Percentiles rank a stretch among this genome's conserved stretches.
Evolutionary conservation across 768 basidiomycete species (phyloP).

Genomic region (Tylopilus vinaceipallidus): DNA sequence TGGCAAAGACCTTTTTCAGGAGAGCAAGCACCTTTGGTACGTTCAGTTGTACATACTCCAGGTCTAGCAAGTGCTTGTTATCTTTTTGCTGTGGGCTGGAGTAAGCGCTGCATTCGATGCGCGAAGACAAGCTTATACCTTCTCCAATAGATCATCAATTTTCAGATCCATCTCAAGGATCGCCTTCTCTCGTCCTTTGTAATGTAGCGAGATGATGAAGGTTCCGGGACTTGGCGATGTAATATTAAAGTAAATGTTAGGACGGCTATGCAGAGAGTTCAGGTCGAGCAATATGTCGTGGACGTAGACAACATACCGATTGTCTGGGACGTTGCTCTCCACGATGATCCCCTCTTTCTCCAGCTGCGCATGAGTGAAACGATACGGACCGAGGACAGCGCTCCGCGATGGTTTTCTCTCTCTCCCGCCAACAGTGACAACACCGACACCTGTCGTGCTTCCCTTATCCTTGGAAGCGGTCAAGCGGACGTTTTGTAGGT

Average conservation of each 20-base stretch:
- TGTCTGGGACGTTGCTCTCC: conserved; percentile 98
- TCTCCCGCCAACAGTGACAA: conserved; percentile 93
- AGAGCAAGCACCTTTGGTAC: conserved; percentile 92
- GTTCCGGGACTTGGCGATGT: conserved; percentile 97
- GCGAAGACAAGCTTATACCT: conserved; percentile 50
- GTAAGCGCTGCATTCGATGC: conserved; percentile 14
- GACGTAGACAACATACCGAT: conserved; percentile 56
- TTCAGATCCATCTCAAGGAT: conserved; percentile 99
- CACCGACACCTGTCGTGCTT: conserved; percentile 84
- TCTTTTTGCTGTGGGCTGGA: conserved; percentile 83
- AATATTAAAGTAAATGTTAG: conserved; percentile 99
- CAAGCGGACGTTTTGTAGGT: conserved; percentile 93
- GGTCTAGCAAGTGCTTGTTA: conserved; percentile 92
- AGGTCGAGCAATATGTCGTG: not conserved
- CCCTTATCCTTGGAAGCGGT: conserved; percentile 89
- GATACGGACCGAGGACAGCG: conserved; percentile 89
- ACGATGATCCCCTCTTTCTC: conserved; percentile 99
- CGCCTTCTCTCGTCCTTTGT: conserved; percentile 98
- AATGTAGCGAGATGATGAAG: conserved; percentile 98
- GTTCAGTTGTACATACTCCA: conserved; percentile 97
- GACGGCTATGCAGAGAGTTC: conserved; percentile 56
- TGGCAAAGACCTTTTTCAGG: conserved; percentile 91
- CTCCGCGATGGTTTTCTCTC: conserved; percentile 91
- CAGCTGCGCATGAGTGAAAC: conserved; percentile 96
- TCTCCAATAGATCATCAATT: conserved; percentile 96